These are phyloP conservation scores for Trematosphaeria pertusa DNA, from an alignment of 2,329 filamentous ascomycete genomes.

Conservation along the genomic window DNA sequence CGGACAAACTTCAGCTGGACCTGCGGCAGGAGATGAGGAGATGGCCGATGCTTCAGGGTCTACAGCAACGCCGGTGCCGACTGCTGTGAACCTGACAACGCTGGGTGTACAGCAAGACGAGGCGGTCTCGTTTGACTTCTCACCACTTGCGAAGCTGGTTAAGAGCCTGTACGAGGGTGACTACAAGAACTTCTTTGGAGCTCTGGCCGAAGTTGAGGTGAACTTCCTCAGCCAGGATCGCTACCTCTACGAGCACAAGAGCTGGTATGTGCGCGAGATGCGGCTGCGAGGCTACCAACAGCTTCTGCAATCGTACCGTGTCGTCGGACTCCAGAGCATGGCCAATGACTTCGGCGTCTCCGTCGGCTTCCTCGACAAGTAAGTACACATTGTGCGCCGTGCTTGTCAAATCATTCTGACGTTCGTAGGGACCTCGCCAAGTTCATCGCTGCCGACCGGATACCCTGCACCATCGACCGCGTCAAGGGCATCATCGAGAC, in stretches of 20 bases:
- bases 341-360: slow-evolving; percentile 96
- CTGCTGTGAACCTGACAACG: slow-evolving; percentile 86
- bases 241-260: slow-evolving; percentile 93
- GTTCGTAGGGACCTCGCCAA: slow-evolving; percentile 81
- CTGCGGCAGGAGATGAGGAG: slow-evolving; percentile 76
- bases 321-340: slow-evolving; percentile 97
- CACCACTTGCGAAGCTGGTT: slow-evolving; percentile 84
- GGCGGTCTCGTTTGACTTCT: slow-evolving; percentile 87
- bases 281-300: slow-evolving; percentile 95
- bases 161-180: slow-evolving; percentile 91
- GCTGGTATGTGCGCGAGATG: slow-evolving; percentile 99
- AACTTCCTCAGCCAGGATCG: slow-evolving; percentile 93
- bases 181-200: slow-evolving; percentile 92
- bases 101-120: slow-evolving; percentile 80
- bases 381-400: slow-evolving; percentile 47
- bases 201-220: slow-evolving; percentile 88
- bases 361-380: slow-evolving; percentile 95
- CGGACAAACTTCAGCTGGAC: slow-evolving; percentile 81
- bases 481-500: slow-evolving; percentile 98
- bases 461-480: slow-evolving; percentile 96
- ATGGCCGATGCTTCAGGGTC: slow-evolving; percentile 67
- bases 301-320: slow-evolving; percentile 93
- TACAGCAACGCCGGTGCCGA: slow-evolving; percentile 62
- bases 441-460: slow-evolving; percentile 93
- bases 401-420: slow-evolving; percentile 21